A percentile compares a stretch with the other conserved stretches of the same genome.
phyloP scores from a whole-genome alignment of 305 asterid genomes.

The Salvia sclarea region DNA sequence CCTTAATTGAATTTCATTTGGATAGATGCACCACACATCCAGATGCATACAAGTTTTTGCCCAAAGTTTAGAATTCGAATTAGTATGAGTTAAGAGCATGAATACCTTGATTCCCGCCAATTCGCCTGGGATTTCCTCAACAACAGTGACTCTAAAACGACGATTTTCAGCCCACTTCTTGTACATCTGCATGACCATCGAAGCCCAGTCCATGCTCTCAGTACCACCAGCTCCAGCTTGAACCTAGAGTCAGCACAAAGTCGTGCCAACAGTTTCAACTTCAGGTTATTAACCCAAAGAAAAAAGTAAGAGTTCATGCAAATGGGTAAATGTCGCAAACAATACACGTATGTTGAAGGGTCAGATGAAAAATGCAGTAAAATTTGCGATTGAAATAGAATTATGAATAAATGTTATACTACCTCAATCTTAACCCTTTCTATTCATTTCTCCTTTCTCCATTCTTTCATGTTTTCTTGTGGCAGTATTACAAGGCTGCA shows the following conservation, averaged over 20 bases:
- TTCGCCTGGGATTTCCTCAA: constrained; percentile 96
- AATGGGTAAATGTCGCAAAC: background rate
- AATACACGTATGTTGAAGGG: background rate
- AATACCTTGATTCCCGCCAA: constrained; percentile 92
- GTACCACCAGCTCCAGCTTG: constrained; percentile 99
- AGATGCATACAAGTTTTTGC: too few species aligned
- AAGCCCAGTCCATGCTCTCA: constrained; percentile 99
- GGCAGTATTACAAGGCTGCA: background rate
- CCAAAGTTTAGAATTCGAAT: background rate
- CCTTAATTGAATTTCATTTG: too few species aligned
- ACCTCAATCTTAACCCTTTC: background rate
- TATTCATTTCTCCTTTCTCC: background rate
- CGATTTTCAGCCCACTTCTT: constrained; percentile 82
- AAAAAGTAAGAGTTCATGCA: background rate
- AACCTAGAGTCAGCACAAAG: constrained; percentile 50
- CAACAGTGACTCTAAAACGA: constrained; percentile 73
- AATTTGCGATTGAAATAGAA: background rate
- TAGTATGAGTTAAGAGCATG: constrained; percentile 26
- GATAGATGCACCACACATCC: too few species aligned
- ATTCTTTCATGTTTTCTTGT: background rate
- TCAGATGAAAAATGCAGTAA: background rate
- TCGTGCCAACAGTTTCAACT: constrained; percentile 9
- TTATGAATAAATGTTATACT: background rate
- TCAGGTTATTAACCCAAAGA: background rate
- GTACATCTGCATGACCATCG: constrained; percentile 96